Conservation (phyloP, 495 filamentous ascomycete species). For the Neurospora sp. region DNA sequence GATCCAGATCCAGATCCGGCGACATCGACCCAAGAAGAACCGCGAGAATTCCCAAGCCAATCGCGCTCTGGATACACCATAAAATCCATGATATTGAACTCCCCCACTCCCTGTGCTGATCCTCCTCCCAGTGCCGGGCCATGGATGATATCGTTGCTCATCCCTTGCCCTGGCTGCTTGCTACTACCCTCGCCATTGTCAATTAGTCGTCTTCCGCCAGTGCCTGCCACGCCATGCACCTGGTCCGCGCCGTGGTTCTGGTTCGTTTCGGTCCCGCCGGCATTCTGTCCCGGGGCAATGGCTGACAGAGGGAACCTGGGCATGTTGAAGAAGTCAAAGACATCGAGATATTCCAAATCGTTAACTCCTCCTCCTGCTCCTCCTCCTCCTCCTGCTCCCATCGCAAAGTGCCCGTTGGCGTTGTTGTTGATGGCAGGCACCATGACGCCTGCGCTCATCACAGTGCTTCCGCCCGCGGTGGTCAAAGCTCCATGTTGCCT, state of each 20-base stretch:
- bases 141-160: not conserved
- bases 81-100: constrained; percentile 58
- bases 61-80: constrained; percentile 55
- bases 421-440: not conserved
- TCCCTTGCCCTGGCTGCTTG: not conserved
- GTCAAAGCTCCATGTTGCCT: constrained; percentile 7
- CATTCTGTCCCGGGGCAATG: constrained; percentile 20
- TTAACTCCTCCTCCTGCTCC: constrained; percentile 31
- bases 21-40: not conserved
- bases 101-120: constrained; percentile 22
- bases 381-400: not conserved
- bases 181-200: not conserved
- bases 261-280: constrained; percentile 15
- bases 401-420: not conserved
- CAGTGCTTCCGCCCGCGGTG: constrained; percentile 17
- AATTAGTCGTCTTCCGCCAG: not conserved
- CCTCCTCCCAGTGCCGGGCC: constrained; percentile 1
- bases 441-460: constrained; percentile 8
- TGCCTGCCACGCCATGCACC: constrained; percentile 3
- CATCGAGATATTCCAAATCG: constrained; percentile 82
- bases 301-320: constrained; percentile 49
- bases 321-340: constrained; percentile 90
- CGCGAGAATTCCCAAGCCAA: constrained; percentile 33
- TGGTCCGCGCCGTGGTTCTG: constrained; percentile 4
- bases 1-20: not conserved